Base-by-base conservation (phyloP, 345 rosid species). In the Sisymbrium irio region DNA sequence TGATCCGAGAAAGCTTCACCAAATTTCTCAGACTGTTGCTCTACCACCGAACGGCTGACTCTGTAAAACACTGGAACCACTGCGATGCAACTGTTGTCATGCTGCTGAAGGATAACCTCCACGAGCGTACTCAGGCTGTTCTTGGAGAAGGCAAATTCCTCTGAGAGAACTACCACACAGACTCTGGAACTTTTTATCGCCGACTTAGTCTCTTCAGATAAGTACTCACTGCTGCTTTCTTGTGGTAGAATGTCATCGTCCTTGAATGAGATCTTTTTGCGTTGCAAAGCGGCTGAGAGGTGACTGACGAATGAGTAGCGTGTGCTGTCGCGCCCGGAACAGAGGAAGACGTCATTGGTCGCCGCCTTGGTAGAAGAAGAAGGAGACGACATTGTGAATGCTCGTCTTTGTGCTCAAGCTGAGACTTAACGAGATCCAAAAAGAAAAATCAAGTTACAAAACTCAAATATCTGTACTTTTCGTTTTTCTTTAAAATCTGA, bases 31-130 rank as follows among this genome's bases (percentile, higher is more conserved):
- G 2, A 10, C 22, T 18, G 47, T 9, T 70, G 45, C 20, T 70
- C 74, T 9, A 59, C 74, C 33, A 28, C 25, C 11, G 57, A 8
- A 5, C 46, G 74, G 36, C 22, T 46, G 7, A 70, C 13, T 1
- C 65, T 47, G 5, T 70, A 70, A 14, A 70, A 70, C 10, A 70
- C 74, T 2, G 74, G 74, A 58, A 69, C 37, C 35, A 70, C n/a
- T n/a, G n/a, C n/a, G n/a, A n/a, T n/a, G n/a, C n/a, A n/a, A n/a
- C n/a, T n/a, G n/a, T n/a, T n/a, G n/a, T n/a, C n/a, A n/a, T n/a
- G n/a, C n/a, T n/a, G n/a, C n/a, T n/a, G n/a, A n/a, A n/a, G n/a
- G n/a, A 55, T 42, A 44, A 45, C 44, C 33, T 69, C 56, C n/a
- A 2, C 65, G 9, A 69, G 74, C 14, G 74, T 69, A 58, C 19